phyloP scores from a whole-genome alignment of 163 green algal genomes.

The Chloroidium sp. region DNA sequence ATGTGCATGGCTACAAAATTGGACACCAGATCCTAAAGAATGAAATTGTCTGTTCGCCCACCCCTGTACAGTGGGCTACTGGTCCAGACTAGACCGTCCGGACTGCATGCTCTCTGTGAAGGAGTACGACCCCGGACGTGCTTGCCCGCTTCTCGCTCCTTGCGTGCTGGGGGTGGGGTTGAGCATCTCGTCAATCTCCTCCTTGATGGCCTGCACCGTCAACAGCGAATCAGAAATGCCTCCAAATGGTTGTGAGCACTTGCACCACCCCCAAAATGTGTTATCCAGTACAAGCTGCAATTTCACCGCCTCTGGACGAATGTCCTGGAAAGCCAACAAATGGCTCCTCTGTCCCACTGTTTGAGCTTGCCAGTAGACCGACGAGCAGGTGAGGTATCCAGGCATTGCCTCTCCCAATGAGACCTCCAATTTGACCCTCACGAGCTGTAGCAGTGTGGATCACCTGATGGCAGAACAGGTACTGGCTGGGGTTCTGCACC shows the following conservation, averaged over 20 bases:
- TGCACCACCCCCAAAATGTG: not conserved
- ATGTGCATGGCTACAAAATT: too few relatives aligned
- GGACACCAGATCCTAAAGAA: too few relatives aligned
- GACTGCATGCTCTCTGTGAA: too few relatives aligned
- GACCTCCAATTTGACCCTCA: not conserved
- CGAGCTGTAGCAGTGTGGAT: not conserved
- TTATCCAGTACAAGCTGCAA: not conserved
- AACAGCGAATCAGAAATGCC: not conserved
- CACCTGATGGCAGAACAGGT: slow-evolving; percentile 40
- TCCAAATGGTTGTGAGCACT: not conserved
- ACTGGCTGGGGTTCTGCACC: slow-evolving; percentile 57
- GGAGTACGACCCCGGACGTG: too few relatives aligned
- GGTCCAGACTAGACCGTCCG: too few relatives aligned
- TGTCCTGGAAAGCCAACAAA: not conserved
- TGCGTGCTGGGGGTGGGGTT: too few relatives aligned
- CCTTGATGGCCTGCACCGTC: slow-evolving; percentile 5
- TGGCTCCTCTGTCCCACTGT: not conserved
- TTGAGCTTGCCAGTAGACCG: not conserved
- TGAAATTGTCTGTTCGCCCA: too few relatives aligned
- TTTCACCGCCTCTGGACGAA: not conserved
- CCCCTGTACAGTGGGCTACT: too few relatives aligned
- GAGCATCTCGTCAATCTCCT: slow-evolving; percentile 7
- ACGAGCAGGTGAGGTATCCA: too few relatives aligned
- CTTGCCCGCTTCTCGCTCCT: too few relatives aligned
- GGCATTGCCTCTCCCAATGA: not conserved